Evolutionary conservation across 768 basidiomycete species (phyloP).

Genomic region (Pisolithus sp.): DNA sequence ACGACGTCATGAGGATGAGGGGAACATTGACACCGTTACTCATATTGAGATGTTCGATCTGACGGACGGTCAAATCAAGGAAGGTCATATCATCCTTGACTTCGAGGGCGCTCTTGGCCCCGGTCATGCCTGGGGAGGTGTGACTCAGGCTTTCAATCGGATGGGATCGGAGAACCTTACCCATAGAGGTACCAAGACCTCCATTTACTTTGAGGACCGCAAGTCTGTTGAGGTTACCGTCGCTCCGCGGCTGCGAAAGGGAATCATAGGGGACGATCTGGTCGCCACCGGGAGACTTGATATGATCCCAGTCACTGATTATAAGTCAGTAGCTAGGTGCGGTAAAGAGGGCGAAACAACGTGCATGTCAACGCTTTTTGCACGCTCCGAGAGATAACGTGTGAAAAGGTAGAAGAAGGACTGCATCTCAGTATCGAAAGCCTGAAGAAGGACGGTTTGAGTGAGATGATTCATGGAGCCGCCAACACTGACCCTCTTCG

Average conservation of each 20-base stretch:
- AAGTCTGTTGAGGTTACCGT: slow-evolving; percentile 54
- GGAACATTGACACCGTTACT: slow-evolving; percentile 60
- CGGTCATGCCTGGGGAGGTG: slow-evolving; percentile 40
- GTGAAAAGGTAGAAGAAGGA: slow-evolving; percentile 79
- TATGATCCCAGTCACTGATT: slow-evolving; percentile 34
- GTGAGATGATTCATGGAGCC: slow-evolving; percentile 1
- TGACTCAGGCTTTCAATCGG: neutral
- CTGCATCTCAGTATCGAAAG: slow-evolving; percentile 78
- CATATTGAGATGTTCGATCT: slow-evolving; percentile 67
- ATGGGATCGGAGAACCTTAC: slow-evolving; percentile 18
- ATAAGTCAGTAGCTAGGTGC: neutral
- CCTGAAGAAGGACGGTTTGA: slow-evolving; percentile 33
- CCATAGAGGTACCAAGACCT: slow-evolving; percentile 64
- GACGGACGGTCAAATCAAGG: slow-evolving; percentile 57
- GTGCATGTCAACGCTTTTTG: slow-evolving; percentile 64
- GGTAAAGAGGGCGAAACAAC: slow-evolving; percentile 24
- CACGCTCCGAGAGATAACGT: slow-evolving; percentile 68
- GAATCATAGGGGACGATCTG: slow-evolving; percentile 56
- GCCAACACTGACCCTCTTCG: slow-evolving; percentile 62
- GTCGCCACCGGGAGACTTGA: slow-evolving; percentile 59
- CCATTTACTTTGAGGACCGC: slow-evolving; percentile 78
- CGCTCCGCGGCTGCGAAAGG: slow-evolving; percentile 40
- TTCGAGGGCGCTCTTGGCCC: slow-evolving; percentile 68
- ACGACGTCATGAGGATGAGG: slow-evolving; percentile 77
- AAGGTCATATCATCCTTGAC: slow-evolving; percentile 70